Percentiles rank a stretch among this genome's conserved stretches.
Evolutionary conservation across 2,329 filamentous ascomycete genomes (phyloP).

Genomic region (Colletotrichum neosansevieriae): DNA sequence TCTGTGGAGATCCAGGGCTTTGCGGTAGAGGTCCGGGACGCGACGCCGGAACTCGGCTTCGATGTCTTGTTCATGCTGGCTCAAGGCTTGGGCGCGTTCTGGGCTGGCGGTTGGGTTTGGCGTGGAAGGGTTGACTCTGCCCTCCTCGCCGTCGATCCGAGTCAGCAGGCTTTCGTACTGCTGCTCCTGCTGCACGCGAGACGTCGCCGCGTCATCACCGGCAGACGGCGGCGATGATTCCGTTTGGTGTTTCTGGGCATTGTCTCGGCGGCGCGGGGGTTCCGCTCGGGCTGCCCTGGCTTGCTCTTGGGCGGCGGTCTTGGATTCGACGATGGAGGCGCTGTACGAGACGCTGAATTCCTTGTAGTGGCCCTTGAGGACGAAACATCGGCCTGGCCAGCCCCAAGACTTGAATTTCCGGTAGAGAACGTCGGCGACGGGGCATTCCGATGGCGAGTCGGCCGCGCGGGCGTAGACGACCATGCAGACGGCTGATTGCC

Average conservation of each 20-base stretch:
- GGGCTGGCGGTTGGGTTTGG: conserved; percentile 18
- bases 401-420: conserved; percentile 59
- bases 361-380: conserved; percentile 67
- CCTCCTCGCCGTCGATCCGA: conserved; percentile 34
- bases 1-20: conserved; percentile 54
- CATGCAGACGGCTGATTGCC: conserved; percentile 60
- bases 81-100: conserved; percentile 56
- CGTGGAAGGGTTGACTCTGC: conserved; percentile 21
- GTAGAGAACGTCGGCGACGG: conserved; percentile 58
- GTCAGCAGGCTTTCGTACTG: conserved; percentile 28
- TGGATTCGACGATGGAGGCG: conserved; percentile 60
- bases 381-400: conserved; percentile 65
- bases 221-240: neutral
- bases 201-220: conserved; percentile 18
- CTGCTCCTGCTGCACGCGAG: conserved; percentile 3
- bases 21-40: conserved; percentile 60
- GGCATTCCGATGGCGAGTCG: conserved; percentile 64
- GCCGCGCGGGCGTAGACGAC: conserved; percentile 66
- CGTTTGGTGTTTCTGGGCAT: conserved; percentile 4
- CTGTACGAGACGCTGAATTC: conserved; percentile 67
- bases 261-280: conserved; percentile 24
- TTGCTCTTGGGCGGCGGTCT: conserved; percentile 52
- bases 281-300: conserved; percentile 55
- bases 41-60: conserved; percentile 61
- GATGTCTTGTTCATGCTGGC: conserved; percentile 60